phyloP scores from a whole-genome alignment of 768 basidiomycete species.

The Strobilomyces confusus region DNA sequence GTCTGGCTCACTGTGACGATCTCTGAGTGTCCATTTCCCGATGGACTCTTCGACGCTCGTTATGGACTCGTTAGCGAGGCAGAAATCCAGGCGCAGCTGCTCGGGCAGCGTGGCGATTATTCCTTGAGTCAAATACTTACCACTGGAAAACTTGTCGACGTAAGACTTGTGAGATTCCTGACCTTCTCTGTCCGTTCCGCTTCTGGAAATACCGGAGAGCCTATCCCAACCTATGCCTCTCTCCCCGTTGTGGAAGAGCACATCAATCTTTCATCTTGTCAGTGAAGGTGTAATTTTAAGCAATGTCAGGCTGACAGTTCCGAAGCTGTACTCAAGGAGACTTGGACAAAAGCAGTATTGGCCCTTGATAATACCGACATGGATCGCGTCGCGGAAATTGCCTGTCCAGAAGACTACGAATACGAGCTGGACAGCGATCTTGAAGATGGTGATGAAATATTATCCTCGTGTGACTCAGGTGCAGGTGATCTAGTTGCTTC shows the following conservation, averaged over 20 bases:
- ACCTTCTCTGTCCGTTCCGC: background rate
- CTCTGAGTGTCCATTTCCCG: constrained; percentile 11
- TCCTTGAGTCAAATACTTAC: constrained; percentile 11
- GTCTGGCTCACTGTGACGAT: constrained; percentile 13
- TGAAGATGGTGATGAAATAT: constrained; percentile 12
- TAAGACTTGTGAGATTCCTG: constrained; percentile 24
- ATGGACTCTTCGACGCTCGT: constrained; percentile 13
- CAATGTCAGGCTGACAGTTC: background rate
- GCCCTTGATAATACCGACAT: background rate
- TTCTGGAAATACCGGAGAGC: background rate
- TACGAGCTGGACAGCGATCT: constrained; percentile 25
- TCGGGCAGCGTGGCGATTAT: constrained; percentile 2
- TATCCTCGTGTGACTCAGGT: background rate
- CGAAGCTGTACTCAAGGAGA: constrained; percentile 8
- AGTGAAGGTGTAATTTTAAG: background rate
- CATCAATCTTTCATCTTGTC: constrained; percentile 8
- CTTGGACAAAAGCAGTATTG: constrained; percentile 8
- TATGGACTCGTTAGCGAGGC: background rate
- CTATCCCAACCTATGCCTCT: constrained; percentile 13
- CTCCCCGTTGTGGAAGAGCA: constrained; percentile 13
- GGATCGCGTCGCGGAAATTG: constrained; percentile 2
- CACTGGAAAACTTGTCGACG: constrained; percentile 18
- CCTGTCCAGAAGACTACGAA: constrained; percentile 10
- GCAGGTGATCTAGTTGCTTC: background rate
- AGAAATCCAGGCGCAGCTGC: background rate